Evolutionary conservation across 2,329 filamentous ascomycete species (phyloP).

Genomic region (Alternaria arborescens): DNA sequence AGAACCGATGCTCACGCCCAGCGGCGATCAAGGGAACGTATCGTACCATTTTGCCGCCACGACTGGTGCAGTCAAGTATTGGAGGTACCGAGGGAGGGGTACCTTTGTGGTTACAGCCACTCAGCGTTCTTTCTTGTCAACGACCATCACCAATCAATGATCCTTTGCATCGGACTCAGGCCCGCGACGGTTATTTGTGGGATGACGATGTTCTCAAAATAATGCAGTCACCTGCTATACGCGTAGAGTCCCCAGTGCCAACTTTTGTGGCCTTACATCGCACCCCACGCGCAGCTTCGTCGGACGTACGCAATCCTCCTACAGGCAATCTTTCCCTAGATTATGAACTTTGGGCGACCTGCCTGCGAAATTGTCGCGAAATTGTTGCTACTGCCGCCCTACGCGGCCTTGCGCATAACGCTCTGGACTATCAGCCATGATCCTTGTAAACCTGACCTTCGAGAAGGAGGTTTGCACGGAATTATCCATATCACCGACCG

Average conservation of each 20-base stretch:
- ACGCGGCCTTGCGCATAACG: constrained; percentile 23
- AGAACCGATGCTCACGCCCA: constrained; percentile 11
- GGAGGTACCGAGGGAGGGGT: constrained; percentile 28
- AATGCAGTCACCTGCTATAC: constrained; percentile 16
- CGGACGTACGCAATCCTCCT: constrained; percentile 3
- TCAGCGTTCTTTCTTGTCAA: constrained; percentile 6
- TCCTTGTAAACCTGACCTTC: constrained; percentile 29
- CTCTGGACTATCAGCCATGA: constrained; percentile 23
- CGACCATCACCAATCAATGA: constrained; percentile 12
- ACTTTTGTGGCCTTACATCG: constrained; percentile 10
- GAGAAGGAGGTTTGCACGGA: constrained; percentile 33
- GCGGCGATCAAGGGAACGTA: constrained; percentile 10
- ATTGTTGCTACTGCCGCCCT: constrained; percentile 17
- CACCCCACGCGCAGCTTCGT: not conserved
- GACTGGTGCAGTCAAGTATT: constrained; percentile 24
- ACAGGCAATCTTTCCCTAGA: constrained; percentile 6
- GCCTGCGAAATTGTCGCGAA: constrained; percentile 4
- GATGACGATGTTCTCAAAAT: constrained; percentile 18
- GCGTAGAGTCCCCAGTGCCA: constrained; percentile 4
- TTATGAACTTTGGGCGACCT: constrained; percentile 10
- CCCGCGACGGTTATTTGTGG: constrained; percentile 18
- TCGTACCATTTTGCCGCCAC: constrained; percentile 28
- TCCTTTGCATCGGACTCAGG: constrained; percentile 17
- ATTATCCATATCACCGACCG: constrained; percentile 27
- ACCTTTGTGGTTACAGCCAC: constrained; percentile 20